phyloP scores from a whole-genome alignment of 1,284 basidiomycete genomes.

The Apiotrichum brassicae region DNA sequence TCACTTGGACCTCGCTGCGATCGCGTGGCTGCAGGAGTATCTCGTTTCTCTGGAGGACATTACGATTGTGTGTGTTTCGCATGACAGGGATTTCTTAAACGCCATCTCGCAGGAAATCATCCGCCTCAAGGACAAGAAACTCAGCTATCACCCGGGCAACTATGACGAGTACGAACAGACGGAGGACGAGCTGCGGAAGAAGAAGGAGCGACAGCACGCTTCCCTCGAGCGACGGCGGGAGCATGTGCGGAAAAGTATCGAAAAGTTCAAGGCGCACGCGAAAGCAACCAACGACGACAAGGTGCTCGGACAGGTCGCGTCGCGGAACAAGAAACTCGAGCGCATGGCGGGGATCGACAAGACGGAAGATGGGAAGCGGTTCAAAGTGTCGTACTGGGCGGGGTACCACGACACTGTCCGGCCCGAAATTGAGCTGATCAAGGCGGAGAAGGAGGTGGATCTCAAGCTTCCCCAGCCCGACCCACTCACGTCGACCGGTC shows the following conservation, averaged over 20 bases:
- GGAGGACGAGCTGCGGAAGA: slow-evolving; percentile 39
- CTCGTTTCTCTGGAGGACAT: slow-evolving; percentile 47
- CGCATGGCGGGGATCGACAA: slow-evolving; percentile 56
- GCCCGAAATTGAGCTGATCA: slow-evolving; percentile 53
- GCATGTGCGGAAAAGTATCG: slow-evolving; percentile 35
- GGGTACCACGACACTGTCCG: slow-evolving; percentile 53
- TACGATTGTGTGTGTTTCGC: slow-evolving; percentile 58
- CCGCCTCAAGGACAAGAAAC: slow-evolving; percentile 55
- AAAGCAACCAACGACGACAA: slow-evolving; percentile 11
- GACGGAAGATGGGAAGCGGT: slow-evolving; percentile 51
- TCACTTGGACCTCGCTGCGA: slow-evolving; percentile 47
- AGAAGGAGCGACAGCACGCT: slow-evolving; percentile 54
- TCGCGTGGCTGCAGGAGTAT: slow-evolving; percentile 54
- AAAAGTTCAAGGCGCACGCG: slow-evolving; percentile 16
- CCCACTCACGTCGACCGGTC: slow-evolving; percentile 52
- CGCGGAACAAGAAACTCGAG: slow-evolving; percentile 59
- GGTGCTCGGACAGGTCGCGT: slow-evolving; percentile 46
- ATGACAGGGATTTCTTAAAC: slow-evolving; percentile 66
- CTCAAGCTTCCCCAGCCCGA: slow-evolving; percentile 51
- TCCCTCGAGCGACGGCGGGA: slow-evolving; percentile 56
- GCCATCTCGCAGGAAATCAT: slow-evolving; percentile 62
- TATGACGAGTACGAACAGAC: slow-evolving; percentile 19
- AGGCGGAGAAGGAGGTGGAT: slow-evolving; percentile 50
- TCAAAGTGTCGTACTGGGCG: slow-evolving; percentile 57
- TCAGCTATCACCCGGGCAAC: slow-evolving; percentile 49